Evolutionary conservation across 1,284 basidiomycete genomes (phyloP).

Genomic region (Peniophora sp.): DNA sequence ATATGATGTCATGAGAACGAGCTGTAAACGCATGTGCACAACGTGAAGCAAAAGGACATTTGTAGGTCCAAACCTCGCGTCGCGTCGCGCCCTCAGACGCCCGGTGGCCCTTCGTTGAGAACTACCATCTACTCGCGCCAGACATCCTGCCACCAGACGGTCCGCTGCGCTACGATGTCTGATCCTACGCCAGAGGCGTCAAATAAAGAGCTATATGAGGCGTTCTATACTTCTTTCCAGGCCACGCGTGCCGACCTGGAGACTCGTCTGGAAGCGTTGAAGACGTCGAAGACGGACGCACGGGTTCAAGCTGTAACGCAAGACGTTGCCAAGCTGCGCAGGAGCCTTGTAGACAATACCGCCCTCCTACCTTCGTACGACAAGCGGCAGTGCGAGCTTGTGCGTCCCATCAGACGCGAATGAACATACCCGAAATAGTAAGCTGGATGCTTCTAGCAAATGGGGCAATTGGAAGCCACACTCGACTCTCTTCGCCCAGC

Average conservation of each 20-base stretch:
- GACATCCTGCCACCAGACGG: too few species aligned
- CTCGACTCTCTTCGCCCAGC: slow-evolving; percentile 42
- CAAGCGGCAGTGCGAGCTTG: slow-evolving; percentile 62
- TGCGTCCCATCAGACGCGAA: slow-evolving; percentile 23
- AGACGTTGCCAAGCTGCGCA: slow-evolving; percentile 40
- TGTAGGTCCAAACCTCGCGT: too few species aligned
- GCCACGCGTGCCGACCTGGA: slow-evolving; percentile 34
- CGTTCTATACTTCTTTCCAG: slow-evolving; percentile 39
- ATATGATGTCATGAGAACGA: too few species aligned
- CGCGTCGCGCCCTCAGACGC: too few species aligned
- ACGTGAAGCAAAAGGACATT: too few species aligned
- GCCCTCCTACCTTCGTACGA: slow-evolving; percentile 64
- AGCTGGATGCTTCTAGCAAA: slow-evolving; percentile 33
- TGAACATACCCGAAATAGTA: too few species aligned
- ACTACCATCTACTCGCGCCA: too few species aligned
- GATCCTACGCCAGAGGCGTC: slow-evolving; percentile 1
- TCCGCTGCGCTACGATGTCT: too few species aligned
- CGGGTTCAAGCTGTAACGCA: slow-evolving; percentile 15
- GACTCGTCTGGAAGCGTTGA: slow-evolving; percentile 25
- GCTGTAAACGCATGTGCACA: too few species aligned
- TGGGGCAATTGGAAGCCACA: slow-evolving; percentile 46
- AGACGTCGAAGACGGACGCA: slow-evolving; percentile 7
- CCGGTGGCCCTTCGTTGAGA: too few species aligned
- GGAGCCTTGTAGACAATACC: slow-evolving; percentile 52
- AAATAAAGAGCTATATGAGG: slow-evolving; percentile 32